These are phyloP conservation scores for Takashimella koratensis DNA, from an alignment of 1,284 basidiomycete species.

Conservation along the genomic window DNA sequence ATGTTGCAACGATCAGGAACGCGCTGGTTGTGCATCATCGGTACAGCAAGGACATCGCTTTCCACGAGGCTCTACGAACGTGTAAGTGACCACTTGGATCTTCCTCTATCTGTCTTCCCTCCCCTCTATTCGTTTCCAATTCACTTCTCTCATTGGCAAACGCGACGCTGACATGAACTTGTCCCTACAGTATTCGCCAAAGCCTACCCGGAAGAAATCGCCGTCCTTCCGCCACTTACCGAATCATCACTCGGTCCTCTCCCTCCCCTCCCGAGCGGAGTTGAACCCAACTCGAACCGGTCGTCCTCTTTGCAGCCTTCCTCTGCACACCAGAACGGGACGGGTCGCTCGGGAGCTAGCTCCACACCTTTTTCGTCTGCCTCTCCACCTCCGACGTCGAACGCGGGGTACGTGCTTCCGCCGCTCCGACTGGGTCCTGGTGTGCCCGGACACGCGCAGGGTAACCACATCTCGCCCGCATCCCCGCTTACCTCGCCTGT, in stretches of 20 bases:
- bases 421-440: not conserved
- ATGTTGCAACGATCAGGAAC: conserved; percentile 76
- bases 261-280: too few relatives aligned
- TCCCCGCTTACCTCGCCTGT: not conserved
- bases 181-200: conserved; percentile 67
- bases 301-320: not conserved
- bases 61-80: conserved; percentile 84
- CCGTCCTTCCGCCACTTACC: conserved; percentile 21
- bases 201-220: conserved; percentile 84
- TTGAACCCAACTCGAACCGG: not conserved
- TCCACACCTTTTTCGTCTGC: too few relatives aligned
- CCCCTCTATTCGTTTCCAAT: not conserved
- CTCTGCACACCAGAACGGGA: not conserved
- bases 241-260: conserved; percentile 9
- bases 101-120: not conserved
- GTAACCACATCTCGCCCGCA: not conserved
- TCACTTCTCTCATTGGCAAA: not conserved
- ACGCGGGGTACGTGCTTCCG: not conserved
- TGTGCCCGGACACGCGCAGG: not conserved
- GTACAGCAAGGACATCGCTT: conserved; percentile 78
- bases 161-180: too few relatives aligned
- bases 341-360: too few relatives aligned
- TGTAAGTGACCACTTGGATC: conserved; percentile 41
- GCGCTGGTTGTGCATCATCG: conserved; percentile 75
- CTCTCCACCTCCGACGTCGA: too few relatives aligned